Base-by-base conservation (phyloP, 192 early-diverging fungal species). In the Podila verticillata region DNA sequence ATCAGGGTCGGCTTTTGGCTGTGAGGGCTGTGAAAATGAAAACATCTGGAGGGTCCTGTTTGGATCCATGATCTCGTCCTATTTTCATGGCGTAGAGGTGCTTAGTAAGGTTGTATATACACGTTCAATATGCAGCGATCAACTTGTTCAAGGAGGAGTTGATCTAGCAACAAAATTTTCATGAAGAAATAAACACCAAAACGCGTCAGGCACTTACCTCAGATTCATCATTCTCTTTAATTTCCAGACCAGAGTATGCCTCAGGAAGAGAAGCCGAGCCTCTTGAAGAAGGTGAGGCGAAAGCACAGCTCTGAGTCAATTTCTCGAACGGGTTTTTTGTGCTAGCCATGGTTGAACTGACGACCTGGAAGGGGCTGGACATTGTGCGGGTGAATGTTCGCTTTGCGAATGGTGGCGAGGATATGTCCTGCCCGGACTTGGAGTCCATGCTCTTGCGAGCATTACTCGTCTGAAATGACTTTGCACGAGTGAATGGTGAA, bases 1-100 rank as follows among this genome's bases (percentile, higher is more conserved):
- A 0, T 4, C 19, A 28, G 24, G 19, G 19, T 4, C 62, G 20
- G 12, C 2, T 4, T 48, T 57, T 20, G 63, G n/a, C 7, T 49
- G 17, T 8, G 54, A 35, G 19, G 58, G 28, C 15, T 80, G 70
- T 17, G 70, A 72, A 20, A 65, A 49, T 7, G 77, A 80, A 54
- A 80, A 80, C 66, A 80, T 68, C 35, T 62, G 58, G 31, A 80
- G 51, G 1, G 77, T 80, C 6, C 26, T 72, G 44, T 54, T 80
- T 57, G 77, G 77, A 54, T 80, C 77, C 57, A 80, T 44, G 1
- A 35, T 49, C 13, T 80, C 70, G 31, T 80, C 77, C 77, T 80
- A 70, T 22, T 22, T 13, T 28, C 39, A 17, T 44, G 3, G 39
- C 3, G 15, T 1, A 2, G 39, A 44, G 39, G 39, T 44, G 39